These are phyloP conservation scores for Dipteronia dyeriana DNA, from an alignment of 345 rosid genomes.

Conservation along the genomic window DNA sequence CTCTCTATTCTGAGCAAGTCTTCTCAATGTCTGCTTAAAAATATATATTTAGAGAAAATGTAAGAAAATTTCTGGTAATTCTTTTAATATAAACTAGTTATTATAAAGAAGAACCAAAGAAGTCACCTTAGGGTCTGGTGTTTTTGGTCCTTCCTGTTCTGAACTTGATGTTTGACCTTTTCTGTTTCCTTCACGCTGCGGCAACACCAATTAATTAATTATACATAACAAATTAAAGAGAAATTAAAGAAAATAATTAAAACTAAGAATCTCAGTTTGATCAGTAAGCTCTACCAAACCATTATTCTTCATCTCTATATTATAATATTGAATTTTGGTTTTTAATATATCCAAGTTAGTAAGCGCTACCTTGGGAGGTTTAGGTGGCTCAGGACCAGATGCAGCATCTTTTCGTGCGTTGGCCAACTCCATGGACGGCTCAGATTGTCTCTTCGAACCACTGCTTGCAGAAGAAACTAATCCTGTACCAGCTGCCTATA, in stretches of 20 bases:
- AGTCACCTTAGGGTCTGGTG: conserved; percentile 62
- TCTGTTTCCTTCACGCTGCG: conserved; percentile 54
- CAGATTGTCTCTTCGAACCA: conserved; percentile 54
- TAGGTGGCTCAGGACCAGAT: conserved; percentile 40
- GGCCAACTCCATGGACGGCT: conserved; percentile 61
- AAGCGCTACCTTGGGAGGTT: conserved; percentile 49
- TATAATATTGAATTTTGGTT: not conserved
- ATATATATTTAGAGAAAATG: not conserved
- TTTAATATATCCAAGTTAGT: conserved; percentile 4
- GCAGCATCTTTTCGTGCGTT: conserved; percentile 38
- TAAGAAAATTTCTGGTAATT: not conserved
- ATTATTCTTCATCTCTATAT: not conserved
- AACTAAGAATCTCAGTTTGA: conserved; percentile 22
- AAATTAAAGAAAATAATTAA: not conserved
- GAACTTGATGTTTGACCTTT: conserved; percentile 55
- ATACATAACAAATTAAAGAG: not conserved
- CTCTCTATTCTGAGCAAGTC: conserved; percentile 99
- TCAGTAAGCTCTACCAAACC: conserved; percentile 11
- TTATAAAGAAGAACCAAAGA: not conserved
- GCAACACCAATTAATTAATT: conserved; percentile 13
- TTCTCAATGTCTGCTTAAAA: conserved; percentile 67
- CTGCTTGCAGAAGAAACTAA: conserved; percentile 46
- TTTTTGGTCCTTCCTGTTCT: conserved; percentile 59
- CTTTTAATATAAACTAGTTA: conserved; percentile 1
- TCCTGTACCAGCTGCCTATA: conserved; percentile 32